Evolutionary conservation across 169 alveolate genomes (phyloP).

Genomic region (Plasmodium blacklocki): DNA sequence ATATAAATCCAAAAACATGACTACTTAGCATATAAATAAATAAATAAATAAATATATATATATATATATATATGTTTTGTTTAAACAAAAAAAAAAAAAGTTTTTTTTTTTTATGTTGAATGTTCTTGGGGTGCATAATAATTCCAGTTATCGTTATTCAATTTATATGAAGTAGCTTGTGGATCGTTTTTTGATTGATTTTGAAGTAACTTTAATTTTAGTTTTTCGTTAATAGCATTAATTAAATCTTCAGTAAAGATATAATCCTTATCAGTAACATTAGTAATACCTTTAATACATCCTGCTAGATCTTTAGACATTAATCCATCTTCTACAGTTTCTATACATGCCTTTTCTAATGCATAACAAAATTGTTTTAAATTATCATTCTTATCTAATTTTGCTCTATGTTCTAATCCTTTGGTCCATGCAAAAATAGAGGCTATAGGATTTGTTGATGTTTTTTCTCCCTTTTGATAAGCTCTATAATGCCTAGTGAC

Average conservation of each 20-base stretch:
- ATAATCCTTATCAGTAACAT: slow-evolving; percentile 78
- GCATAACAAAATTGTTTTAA: slow-evolving; percentile 89
- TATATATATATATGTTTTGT: too few relatives aligned
- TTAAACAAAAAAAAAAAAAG: too few relatives aligned
- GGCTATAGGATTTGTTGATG: slow-evolving; percentile 97
- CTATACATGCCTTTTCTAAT: slow-evolving; percentile 91
- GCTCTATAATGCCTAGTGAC: slow-evolving; percentile 95
- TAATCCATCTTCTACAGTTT: slow-evolving; percentile 92
- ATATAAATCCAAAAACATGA: neutral
- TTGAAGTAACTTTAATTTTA: slow-evolving; percentile 63
- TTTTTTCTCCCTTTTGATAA: slow-evolving; percentile 90
- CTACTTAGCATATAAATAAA: neutral
- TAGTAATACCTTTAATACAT: slow-evolving; percentile 61
- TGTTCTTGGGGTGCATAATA: slow-evolving; percentile 83
- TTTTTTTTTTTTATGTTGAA: slow-evolving; percentile 31
- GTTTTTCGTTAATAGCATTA: slow-evolving; percentile 79
- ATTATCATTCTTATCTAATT: slow-evolving; percentile 90
- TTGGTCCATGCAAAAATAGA: slow-evolving; percentile 97
- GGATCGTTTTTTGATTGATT: slow-evolving; percentile 57
- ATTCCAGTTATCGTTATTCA: slow-evolving; percentile 80
- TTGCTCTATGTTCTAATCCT: slow-evolving; percentile 91
- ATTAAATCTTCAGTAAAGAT: slow-evolving; percentile 78
- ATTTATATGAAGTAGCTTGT: slow-evolving; percentile 49
- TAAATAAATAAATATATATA: neutral
- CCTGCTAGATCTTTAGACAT: slow-evolving; percentile 95